Evolutionary conservation across 2,329 filamentous ascomycete genomes (phyloP).

Genomic region (Claviceps spartinae): DNA sequence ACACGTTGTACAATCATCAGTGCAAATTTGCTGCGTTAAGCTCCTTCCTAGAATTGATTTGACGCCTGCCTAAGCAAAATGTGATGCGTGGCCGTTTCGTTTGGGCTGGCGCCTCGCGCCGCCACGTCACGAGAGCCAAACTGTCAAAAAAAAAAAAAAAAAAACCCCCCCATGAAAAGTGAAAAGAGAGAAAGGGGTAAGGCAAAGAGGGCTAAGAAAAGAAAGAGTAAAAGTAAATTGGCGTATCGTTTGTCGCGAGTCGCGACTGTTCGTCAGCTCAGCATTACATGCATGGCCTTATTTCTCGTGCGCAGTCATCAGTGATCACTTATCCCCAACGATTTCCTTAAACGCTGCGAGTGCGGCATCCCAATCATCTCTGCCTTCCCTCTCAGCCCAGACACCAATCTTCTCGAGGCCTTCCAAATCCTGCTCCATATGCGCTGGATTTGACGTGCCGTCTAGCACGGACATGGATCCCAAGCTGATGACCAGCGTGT

Average conservation of each 20-base stretch:
- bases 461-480: slow-evolving; percentile 29
- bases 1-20: too few relatives aligned
- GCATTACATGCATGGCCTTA: background rate
- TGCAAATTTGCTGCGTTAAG: too few relatives aligned
- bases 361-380: slow-evolving; percentile 33
- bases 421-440: slow-evolving; percentile 37
- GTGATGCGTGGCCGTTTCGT: too few relatives aligned
- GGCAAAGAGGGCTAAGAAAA: background rate
- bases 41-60: too few relatives aligned
- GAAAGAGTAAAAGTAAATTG: background rate
- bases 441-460: slow-evolving; percentile 29
- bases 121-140: background rate
- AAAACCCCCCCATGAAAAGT: background rate
- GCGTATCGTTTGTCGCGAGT: background rate
- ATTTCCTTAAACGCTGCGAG: slow-evolving; percentile 32
- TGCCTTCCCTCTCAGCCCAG: slow-evolving; percentile 31
- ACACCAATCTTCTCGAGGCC: slow-evolving; percentile 26
- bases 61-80: too few relatives aligned
- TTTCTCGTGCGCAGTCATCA: background rate
- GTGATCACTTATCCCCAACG: slow-evolving; percentile 13
- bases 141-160: background rate
- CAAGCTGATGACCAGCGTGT: slow-evolving; percentile 34
- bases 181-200: background rate
- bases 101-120: too few relatives aligned
- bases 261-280: background rate